Percentiles rank a stretch among this genome's conserved stretches.
These are phyloP conservation scores for Russula abietina DNA, from an alignment of 768 basidiomycete genomes.

Conservation along the genomic window DNA sequence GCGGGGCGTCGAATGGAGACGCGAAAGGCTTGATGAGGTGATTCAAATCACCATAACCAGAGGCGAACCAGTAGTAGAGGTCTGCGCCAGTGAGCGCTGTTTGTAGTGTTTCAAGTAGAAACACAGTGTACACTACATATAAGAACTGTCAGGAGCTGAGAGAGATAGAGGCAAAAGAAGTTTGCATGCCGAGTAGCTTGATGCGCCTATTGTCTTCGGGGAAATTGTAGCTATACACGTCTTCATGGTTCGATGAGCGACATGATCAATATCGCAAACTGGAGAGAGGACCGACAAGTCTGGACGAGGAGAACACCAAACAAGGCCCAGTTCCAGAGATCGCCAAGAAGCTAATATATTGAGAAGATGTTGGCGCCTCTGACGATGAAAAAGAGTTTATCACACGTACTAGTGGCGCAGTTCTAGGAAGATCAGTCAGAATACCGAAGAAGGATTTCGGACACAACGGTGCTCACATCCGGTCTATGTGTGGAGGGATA, in stretches of 20 bases:
- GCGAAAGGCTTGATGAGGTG: no score
- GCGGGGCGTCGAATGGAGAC: no score
- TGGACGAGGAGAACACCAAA: slow-evolving; percentile 29
- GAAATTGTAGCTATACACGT: slow-evolving; percentile 17
- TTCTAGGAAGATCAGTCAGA: not conserved
- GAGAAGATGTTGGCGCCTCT: not conserved
- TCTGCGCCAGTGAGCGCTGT: no score
- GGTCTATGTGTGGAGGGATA: not conserved
- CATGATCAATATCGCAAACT: not conserved
- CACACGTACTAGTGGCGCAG: slow-evolving; percentile 1
- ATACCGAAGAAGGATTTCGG: not conserved
- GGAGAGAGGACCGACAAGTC: slow-evolving; percentile 28
- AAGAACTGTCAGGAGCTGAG: no score
- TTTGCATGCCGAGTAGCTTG: slow-evolving; percentile 6
- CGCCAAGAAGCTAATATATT: no score
- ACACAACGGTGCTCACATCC: not conserved
- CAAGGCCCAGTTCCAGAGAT: no score
- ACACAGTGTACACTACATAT: no score
- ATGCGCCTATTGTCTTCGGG: not conserved
- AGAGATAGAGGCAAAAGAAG: not conserved
- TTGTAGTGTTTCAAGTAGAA: no score
- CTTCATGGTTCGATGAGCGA: not conserved
- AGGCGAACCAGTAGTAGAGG: no score
- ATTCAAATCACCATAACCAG: no score
- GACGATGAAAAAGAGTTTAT: not conserved